phyloP scores from a whole-genome alignment of 176 grass and related monocot genomes.

The Phoenix dactylifera region DNA sequence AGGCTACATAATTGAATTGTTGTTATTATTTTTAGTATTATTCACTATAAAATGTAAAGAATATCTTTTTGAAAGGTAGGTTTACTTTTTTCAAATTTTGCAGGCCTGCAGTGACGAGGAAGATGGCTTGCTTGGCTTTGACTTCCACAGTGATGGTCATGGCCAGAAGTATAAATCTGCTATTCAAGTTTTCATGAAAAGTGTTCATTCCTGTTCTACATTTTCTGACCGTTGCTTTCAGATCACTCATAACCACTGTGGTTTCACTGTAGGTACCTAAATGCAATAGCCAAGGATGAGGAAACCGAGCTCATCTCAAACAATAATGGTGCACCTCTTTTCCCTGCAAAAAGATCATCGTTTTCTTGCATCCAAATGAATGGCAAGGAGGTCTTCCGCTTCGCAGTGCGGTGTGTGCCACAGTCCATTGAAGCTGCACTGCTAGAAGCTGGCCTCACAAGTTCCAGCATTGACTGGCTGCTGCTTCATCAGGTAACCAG shows the following conservation, averaged over 20 bases:
- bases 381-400: constrained; percentile 94
- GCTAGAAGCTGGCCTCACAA: constrained; percentile 51
- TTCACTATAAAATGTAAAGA: too few species aligned
- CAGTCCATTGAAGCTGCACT: constrained; percentile 76
- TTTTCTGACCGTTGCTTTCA: too few species aligned
- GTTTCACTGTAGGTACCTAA: constrained; percentile 48
- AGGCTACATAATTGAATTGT: too few species aligned
- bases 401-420: constrained; percentile 72
- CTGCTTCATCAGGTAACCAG: constrained; percentile 85
- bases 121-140: constrained; percentile 84
- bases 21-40: too few species aligned
- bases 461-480: constrained; percentile 83
- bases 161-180: constrained; percentile 53
- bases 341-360: constrained; percentile 60
- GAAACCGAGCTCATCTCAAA: constrained; percentile 29
- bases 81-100: constrained; percentile 7
- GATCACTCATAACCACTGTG: not conserved
- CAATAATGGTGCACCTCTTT: constrained; percentile 46
- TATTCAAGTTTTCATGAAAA: constrained; percentile 1
- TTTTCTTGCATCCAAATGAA: constrained; percentile 92
- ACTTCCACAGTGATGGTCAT: constrained; percentile 61
- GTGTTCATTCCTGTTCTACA: too few species aligned
- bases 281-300: constrained; percentile 21
- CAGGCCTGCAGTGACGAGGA: constrained; percentile 64
- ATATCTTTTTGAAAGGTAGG: too few species aligned